Percentiles rank a stretch among this genome's conserved stretches.
Conservation (phyloP, 331 rosid genomes). For the Quercus tomentella region DNA sequence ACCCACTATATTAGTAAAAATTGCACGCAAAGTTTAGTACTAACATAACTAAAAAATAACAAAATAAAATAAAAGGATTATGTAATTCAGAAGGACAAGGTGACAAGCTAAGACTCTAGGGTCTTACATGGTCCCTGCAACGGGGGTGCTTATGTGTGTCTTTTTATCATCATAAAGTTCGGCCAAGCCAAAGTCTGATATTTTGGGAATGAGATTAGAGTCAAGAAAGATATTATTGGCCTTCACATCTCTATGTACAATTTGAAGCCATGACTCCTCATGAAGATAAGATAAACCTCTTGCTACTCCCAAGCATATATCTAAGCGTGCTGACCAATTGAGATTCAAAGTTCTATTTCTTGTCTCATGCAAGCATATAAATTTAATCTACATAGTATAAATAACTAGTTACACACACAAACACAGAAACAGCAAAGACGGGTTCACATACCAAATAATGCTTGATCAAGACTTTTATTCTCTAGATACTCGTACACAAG, state of each 20-base stretch:
- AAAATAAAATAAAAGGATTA: background rate
- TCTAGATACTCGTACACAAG: too few species aligned
- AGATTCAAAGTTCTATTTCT: constrained; percentile 36
- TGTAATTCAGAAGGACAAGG: background rate
- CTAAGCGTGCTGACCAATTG: constrained; percentile 59
- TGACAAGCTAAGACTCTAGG: background rate
- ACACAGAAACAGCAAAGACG: background rate
- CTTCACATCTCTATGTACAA: constrained; percentile 80
- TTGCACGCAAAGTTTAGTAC: background rate
- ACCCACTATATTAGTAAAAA: background rate
- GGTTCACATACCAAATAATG: constrained; percentile 53
- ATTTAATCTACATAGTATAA: too few species aligned
- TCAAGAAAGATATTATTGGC: constrained; percentile 76
- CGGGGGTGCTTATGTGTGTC: too few species aligned
- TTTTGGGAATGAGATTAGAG: background rate
- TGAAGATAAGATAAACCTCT: constrained; percentile 83
- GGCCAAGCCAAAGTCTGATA: too few species aligned
- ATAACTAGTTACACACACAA: too few species aligned
- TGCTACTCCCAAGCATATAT: constrained; percentile 67
- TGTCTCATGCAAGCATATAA: too few species aligned
- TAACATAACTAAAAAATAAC: background rate
- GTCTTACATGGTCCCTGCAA: too few species aligned
- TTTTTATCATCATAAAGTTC: too few species aligned
- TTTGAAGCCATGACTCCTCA: constrained; percentile 68
- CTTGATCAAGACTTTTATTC: too few species aligned